Percentiles rank a stretch among this genome's conserved stretches.
Evolutionary conservation across 2,329 filamentous ascomycete species (phyloP).

Genomic region (Colletotrichum higginsianum): DNA sequence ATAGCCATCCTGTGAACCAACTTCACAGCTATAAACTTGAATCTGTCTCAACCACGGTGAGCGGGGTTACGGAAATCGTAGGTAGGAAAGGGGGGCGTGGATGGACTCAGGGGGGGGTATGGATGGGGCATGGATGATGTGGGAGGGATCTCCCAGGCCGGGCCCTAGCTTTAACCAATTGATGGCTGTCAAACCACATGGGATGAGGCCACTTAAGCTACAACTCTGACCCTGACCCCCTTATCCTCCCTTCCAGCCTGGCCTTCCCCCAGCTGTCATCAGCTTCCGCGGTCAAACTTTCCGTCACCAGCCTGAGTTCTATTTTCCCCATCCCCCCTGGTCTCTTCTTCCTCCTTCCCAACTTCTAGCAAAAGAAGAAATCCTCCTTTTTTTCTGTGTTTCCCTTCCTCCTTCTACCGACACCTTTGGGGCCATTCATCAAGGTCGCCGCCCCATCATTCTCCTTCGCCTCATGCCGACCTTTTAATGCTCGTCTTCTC

Average conservation of each 20-base stretch:
- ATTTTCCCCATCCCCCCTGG: constrained; percentile 30
- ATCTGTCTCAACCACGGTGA: constrained; percentile 8
- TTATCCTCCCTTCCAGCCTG: constrained; percentile 42
- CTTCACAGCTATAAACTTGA: too few relatives aligned
- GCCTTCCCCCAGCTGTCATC: constrained; percentile 41
- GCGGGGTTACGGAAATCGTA: constrained; percentile 23
- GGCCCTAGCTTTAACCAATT: constrained; percentile 39
- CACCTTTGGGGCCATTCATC: constrained; percentile 24
- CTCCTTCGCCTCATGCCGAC: constrained; percentile 47
- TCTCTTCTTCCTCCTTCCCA: constrained; percentile 41
- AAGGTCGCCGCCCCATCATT: constrained; percentile 42
- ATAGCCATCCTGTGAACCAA: too few relatives aligned
- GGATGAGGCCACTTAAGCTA: constrained; percentile 58
- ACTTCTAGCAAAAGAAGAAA: constrained; percentile 18
- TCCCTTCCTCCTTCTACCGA: constrained; percentile 12
- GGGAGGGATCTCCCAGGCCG: constrained; percentile 15
- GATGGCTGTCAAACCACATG: constrained; percentile 40
- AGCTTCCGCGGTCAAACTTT: constrained; percentile 41
- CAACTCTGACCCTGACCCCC: constrained; percentile 48
- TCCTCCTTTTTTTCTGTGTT: constrained; percentile 16
- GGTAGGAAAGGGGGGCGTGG: constrained; percentile 23
- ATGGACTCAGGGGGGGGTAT: constrained; percentile 18
- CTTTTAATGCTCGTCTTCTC: constrained; percentile 58
- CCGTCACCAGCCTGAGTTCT: constrained; percentile 28
- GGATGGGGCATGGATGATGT: not conserved